Base-by-base conservation (phyloP, 116 monocot species). In the Trichopus zeylanicus region DNA sequence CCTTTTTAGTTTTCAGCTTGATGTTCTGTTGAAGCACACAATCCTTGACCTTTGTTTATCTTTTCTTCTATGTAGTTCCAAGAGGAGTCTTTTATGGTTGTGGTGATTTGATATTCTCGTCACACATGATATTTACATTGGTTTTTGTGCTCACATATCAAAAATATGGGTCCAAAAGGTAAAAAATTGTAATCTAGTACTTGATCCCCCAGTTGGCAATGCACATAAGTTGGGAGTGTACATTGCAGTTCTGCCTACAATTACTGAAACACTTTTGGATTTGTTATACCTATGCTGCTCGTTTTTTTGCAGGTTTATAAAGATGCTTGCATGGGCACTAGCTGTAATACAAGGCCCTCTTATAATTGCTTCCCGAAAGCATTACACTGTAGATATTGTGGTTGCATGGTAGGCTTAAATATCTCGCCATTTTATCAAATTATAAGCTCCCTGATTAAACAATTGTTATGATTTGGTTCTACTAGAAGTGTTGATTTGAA, bases 61-160 rank as follows among this genome's bases (percentile, higher is more conserved):
- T 42, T 42, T 42, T 42, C 1, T 37, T 61, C 16, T 33, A 68
- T 75, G 63, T 78, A 97, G 97, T 97, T 80, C 97, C 97, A 35
- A 78, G 66, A 2, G 97, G 91, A 29, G 77, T 87, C 20, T 53
- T 84, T 35, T 97, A 87, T 74, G 97, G 97, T 33, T 97, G 97
- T 69, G 97, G 97, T 68, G 97, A 97, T 62, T 70, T 97, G 76
- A 97, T 97, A 63, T 97, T 97, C 81, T 97, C 95, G 22, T 97
- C 95, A 18, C 95, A 97, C 67, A 97, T 97, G 97, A 97, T 97
- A 51, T 97, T 97, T 67, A 82, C 87, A 26, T 59, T 97, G 58
- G 91, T 97, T 27, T 97, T 97, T 71, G 90, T 97, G 35, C 76
- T 58, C 16, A 97, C 97, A 51, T 97, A 97, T 57, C 71, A 77